Percentiles rank a stretch among this genome's conserved stretches.
Evolutionary conservation across 2,329 filamentous ascomycete species (phyloP).

Genomic region (Xylariomycetidae sp.): DNA sequence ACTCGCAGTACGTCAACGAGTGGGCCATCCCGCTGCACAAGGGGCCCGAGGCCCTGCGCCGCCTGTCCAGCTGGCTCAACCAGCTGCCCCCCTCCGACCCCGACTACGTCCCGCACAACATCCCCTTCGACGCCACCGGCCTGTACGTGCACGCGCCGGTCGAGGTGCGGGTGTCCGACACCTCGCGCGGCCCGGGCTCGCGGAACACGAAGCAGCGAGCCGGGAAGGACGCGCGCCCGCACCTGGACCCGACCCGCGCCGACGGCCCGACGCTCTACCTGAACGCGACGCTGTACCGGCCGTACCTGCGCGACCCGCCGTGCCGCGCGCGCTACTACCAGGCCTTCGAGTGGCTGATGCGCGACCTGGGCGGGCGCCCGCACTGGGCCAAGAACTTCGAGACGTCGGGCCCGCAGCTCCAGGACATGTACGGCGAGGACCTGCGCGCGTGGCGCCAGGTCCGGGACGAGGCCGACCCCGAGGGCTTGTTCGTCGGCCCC

Average conservation of each 20-base stretch:
- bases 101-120: conserved; percentile 57
- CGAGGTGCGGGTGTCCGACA: conserved; percentile 82
- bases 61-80: conserved; percentile 82
- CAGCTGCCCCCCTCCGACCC: conserved; percentile 54
- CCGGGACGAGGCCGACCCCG: conserved; percentile 64
- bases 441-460: conserved; percentile 62
- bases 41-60: conserved; percentile 78
- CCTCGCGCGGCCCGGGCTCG: conserved; percentile 37
- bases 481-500: conserved; percentile 83
- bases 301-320: conserved; percentile 72
- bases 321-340: conserved; percentile 75
- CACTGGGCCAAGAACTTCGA: conserved; percentile 94
- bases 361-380: conserved; percentile 71
- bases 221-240: conserved; percentile 34
- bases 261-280: conserved; percentile 76
- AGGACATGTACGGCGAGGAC: conserved; percentile 61
- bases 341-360: conserved; percentile 88
- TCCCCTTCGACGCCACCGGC: conserved; percentile 74
- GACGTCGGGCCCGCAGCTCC: conserved; percentile 54
- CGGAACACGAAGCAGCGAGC: conserved; percentile 13
- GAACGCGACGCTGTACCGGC: conserved; percentile 83
- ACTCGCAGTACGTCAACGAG: conserved; percentile 98
- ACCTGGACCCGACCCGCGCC: conserved; percentile 63
- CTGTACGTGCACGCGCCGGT: conserved; percentile 86
- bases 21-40: conserved; percentile 86